Evolutionary conservation across 805 yeast genomes (phyloP).

Genomic region (Tetrapisispora nanseiensis): DNA sequence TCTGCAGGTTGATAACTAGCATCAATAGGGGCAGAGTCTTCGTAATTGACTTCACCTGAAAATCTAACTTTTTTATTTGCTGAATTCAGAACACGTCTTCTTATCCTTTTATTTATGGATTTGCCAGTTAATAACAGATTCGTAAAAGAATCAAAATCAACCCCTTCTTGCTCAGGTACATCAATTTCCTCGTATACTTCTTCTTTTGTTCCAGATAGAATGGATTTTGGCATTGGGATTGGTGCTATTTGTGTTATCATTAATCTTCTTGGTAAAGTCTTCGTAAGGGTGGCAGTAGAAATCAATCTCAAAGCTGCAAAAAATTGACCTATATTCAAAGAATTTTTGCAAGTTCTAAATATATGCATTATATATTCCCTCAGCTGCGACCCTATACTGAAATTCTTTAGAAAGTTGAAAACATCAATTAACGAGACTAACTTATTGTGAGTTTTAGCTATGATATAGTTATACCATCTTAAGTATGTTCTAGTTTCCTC

Average conservation of each 20-base stretch:
- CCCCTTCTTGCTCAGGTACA: conserved; percentile 25
- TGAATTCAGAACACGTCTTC: conserved; percentile 28
- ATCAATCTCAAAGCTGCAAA: conserved; percentile 77
- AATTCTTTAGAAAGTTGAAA: conserved; percentile 67
- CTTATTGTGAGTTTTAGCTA: conserved; percentile 57
- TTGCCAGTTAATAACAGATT: conserved; percentile 76
- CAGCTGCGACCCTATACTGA: conserved; percentile 46
- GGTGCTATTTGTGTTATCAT: conserved; percentile 49
- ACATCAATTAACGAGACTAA: conserved; percentile 67
- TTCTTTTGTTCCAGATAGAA: conserved; percentile 48
- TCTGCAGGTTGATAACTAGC: conserved; percentile 1
- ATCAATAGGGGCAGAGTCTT: conserved; percentile 17
- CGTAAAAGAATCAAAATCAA: conserved; percentile 81
- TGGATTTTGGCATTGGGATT: conserved; percentile 72
- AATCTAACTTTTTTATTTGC: conserved; percentile 57
- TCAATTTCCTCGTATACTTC: conserved; percentile 34
- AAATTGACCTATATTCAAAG: conserved; percentile 81
- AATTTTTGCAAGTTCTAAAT: conserved; percentile 41
- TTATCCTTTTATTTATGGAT: conserved; percentile 39
- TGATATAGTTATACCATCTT: conserved; percentile 86
- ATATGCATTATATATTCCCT: conserved; percentile 43
- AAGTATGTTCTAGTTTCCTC: conserved; percentile 80
- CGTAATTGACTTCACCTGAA: conserved; percentile 49
- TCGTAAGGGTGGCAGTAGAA: conserved; percentile 51
- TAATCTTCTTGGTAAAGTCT: conserved; percentile 43